phyloP scores from a whole-genome alignment of 1,139 yeast genomes.

The Debaryomyces subglobosus region DNA sequence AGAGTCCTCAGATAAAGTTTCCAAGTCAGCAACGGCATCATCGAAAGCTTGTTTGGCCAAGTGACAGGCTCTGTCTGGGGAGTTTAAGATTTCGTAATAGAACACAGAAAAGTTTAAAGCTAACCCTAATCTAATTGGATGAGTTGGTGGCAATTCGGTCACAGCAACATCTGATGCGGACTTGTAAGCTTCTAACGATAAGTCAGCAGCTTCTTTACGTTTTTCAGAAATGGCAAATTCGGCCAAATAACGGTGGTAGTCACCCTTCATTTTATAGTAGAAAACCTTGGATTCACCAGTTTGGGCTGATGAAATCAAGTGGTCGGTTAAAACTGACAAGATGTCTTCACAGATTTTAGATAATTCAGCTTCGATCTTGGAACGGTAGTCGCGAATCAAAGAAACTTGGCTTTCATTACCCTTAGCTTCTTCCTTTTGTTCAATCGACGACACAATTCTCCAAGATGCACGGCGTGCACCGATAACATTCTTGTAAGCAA shows the following conservation, averaged over 20 bases:
- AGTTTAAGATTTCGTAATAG: conserved; percentile 96
- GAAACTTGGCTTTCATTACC: conserved; percentile 88
- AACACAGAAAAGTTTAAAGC: conserved; percentile 98
- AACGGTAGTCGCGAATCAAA: conserved; percentile 91
- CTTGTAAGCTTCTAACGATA: conserved; percentile 92
- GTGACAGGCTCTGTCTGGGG: conserved; percentile 98
- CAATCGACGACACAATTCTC: conserved; percentile 97
- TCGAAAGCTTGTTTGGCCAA: conserved; percentile 98
- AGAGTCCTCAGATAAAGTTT: conserved; percentile 95
- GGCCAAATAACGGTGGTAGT: conserved; percentile 98
- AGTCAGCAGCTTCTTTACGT: conserved; percentile 90
- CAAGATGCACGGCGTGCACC: conserved; percentile 99
- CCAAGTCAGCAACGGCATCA: conserved; percentile 98
- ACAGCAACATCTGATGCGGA: conserved; percentile 96
- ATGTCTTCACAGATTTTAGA: conserved; percentile 94
- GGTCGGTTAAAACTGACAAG: conserved; percentile 81
- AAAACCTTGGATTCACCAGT: conserved; percentile 98
- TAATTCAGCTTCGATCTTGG: conserved; percentile 91
- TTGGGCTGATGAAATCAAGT: conserved; percentile 91
- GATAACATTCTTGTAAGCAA: conserved; percentile 97
- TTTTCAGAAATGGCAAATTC: conserved; percentile 92
- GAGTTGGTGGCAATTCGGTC: conserved; percentile 96
- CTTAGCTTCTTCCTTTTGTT: conserved; percentile 97
- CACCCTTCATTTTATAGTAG: conserved; percentile 99
- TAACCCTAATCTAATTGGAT: conserved; percentile 96